These are phyloP conservation scores for Aspergillus phoenicis DNA, from an alignment of 2,329 filamentous ascomycete species.

Conservation along the genomic window DNA sequence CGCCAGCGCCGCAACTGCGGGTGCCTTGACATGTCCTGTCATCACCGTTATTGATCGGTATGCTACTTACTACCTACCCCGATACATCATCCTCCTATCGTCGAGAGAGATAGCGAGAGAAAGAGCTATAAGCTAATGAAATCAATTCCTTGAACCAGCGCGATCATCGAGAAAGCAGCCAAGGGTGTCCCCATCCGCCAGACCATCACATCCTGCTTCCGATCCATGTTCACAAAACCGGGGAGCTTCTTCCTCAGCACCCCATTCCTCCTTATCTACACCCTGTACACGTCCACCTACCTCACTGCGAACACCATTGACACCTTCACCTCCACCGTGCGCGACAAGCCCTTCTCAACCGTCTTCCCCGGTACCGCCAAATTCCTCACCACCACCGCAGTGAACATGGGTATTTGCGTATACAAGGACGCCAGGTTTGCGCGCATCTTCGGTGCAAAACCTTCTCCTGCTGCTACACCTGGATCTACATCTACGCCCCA, in stretches of 20 bases:
- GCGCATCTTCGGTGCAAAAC: conserved; percentile 70
- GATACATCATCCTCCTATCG: too few relatives aligned
- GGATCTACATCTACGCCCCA: conserved; percentile 1
- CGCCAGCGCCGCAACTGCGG: conserved; percentile 70
- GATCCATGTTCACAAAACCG: conserved; percentile 44
- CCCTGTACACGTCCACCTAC: conserved; percentile 85
- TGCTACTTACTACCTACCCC: background rate
- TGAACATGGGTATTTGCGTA: conserved; percentile 83
- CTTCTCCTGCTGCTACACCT: conserved; percentile 44
- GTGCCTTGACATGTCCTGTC: conserved; percentile 75
- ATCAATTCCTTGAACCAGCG: conserved; percentile 31
- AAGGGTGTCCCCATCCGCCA: conserved; percentile 46
- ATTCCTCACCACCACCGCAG: conserved; percentile 76
- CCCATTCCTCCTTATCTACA: conserved; percentile 53
- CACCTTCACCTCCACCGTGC: conserved; percentile 70
- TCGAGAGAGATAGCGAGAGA: too few relatives aligned
- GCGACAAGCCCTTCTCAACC: conserved; percentile 56
- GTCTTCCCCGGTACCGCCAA: conserved; percentile 77
- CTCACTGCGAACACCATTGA: conserved; percentile 85
- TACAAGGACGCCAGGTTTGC: conserved; percentile 90
- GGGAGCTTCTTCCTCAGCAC: conserved; percentile 50
- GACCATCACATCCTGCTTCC: conserved; percentile 45
- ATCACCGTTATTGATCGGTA: conserved; percentile 89
- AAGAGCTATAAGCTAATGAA: background rate
- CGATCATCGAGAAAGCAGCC: conserved; percentile 54